A percentile compares a stretch with the other conserved stretches of the same genome.
Conservation (phyloP, 257 asterid species). For the Lavandula angustifolia region DNA sequence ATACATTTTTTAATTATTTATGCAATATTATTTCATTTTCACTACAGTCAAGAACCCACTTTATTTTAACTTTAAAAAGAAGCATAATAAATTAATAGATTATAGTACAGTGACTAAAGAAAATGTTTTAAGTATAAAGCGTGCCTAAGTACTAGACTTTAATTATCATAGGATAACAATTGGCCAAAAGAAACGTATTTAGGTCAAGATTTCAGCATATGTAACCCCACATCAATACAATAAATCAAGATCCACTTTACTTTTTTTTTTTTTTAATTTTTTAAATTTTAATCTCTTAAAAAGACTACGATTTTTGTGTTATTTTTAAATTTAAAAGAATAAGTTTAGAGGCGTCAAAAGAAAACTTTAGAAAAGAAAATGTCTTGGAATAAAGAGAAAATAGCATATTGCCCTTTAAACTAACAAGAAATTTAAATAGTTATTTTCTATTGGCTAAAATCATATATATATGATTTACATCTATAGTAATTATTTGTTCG, state of each 20-base stretch:
- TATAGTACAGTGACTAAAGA: conserved; percentile 23
- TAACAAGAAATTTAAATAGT: too few relatives aligned
- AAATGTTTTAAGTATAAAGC: neutral
- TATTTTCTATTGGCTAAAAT: too few relatives aligned
- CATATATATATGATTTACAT: too few relatives aligned
- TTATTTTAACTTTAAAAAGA: conserved; percentile 35
- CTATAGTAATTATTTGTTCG: too few relatives aligned
- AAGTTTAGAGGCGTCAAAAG: too few relatives aligned
- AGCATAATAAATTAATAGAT: conserved; percentile 22
- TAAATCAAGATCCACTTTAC: neutral
- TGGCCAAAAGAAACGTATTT: conserved; percentile 19
- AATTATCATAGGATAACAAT: conserved; percentile 14
- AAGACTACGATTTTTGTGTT: too few relatives aligned
- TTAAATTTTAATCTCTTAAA: neutral
- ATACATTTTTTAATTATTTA: conserved; percentile 20
- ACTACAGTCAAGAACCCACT: conserved; percentile 33
- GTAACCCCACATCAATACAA: conserved; percentile 13
- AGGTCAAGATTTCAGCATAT: conserved; percentile 18
- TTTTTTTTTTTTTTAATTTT: neutral
- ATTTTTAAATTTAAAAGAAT: too few relatives aligned
- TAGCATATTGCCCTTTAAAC: too few relatives aligned
- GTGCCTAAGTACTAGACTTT: conserved; percentile 25
- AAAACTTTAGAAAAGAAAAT: too few relatives aligned
- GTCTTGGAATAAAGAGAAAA: too few relatives aligned
- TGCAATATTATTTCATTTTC: conserved; percentile 17